These are phyloP conservation scores for Aphanocladium album DNA, from an alignment of 2,329 filamentous ascomycete species.

Conservation along the genomic window DNA sequence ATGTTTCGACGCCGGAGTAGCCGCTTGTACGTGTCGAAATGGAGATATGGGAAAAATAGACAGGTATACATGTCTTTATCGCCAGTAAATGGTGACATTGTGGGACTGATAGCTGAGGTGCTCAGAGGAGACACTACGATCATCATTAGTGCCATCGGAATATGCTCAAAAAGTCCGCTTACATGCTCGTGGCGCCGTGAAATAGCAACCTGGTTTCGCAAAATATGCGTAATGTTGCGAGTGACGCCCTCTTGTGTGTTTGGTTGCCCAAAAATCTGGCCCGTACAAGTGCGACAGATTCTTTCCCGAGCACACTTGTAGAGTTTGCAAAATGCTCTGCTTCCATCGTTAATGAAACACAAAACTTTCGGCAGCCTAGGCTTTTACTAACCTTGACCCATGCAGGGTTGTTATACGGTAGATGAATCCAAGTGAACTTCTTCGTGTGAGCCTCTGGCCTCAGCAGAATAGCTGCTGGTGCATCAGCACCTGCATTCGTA, in stretches of 20 bases:
- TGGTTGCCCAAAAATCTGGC: slow-evolving; percentile 44
- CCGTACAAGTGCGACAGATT: slow-evolving; percentile 37
- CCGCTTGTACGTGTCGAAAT: slow-evolving; percentile 59
- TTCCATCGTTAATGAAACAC: slow-evolving; percentile 12
- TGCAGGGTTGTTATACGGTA: slow-evolving; percentile 52
- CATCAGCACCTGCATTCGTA: slow-evolving; percentile 18
- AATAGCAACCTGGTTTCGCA: slow-evolving; percentile 44
- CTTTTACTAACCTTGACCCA: slow-evolving; percentile 50
- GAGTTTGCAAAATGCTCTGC: slow-evolving; percentile 40
- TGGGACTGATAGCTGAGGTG: slow-evolving; percentile 24
- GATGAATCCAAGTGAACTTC: slow-evolving; percentile 55
- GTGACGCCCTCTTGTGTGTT: slow-evolving; percentile 44
- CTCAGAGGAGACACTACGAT: slow-evolving; percentile 33
- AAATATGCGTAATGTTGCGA: slow-evolving; percentile 46
- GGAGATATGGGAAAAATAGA: slow-evolving; percentile 54
- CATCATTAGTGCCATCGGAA: slow-evolving; percentile 9
- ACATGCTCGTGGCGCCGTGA: slow-evolving; percentile 35
- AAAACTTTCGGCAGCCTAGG: slow-evolving; percentile 8
- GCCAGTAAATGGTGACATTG: slow-evolving; percentile 23
- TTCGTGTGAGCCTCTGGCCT: slow-evolving; percentile 31
- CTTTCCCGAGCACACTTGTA: slow-evolving; percentile 33
- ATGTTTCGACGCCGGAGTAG: slow-evolving; percentile 52
- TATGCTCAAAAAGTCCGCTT: no score
- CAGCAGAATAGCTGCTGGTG: slow-evolving; percentile 25
- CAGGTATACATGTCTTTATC: slow-evolving; percentile 37